phyloP scores from a whole-genome alignment of 2,329 filamentous ascomycete genomes.

The Nannizziopsis barbatae region DNA sequence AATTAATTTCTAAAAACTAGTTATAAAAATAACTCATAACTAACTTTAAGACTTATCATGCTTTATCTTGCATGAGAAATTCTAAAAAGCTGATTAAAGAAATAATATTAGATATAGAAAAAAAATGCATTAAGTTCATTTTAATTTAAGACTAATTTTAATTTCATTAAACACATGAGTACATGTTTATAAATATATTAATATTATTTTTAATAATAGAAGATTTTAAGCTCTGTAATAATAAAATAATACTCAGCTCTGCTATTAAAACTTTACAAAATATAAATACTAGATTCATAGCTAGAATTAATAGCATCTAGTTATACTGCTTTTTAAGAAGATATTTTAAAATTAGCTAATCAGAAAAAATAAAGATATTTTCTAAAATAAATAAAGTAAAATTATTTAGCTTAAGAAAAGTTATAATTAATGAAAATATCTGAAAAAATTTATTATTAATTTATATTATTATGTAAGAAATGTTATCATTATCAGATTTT shows the following conservation, averaged over 20 bases:
- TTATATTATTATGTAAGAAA: constrained; percentile 47
- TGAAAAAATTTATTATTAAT: constrained; percentile 51
- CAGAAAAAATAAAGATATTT: constrained; percentile 52
- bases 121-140: constrained; percentile 27
- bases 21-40: constrained; percentile 72
- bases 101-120: constrained; percentile 31
- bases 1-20: constrained; percentile 56
- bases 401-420: constrained; percentile 49
- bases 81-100: constrained; percentile 46
- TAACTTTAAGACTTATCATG: constrained; percentile 66
- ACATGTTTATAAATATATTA: constrained; percentile 19
- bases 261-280: constrained; percentile 43
- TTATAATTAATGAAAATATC: constrained; percentile 55
- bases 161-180: constrained; percentile 33
- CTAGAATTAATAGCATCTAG: constrained; percentile 68
- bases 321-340: constrained; percentile 65
- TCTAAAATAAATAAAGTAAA: constrained; percentile 74
- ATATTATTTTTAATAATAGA: constrained; percentile 41
- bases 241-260: too few relatives aligned
- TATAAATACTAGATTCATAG: constrained; percentile 42
- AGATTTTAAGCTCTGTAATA: constrained; percentile 34
- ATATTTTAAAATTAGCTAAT: constrained; percentile 37
- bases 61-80: constrained; percentile 75
- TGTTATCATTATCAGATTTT: constrained; percentile 51
- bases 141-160: constrained; percentile 37